Base-by-base conservation (phyloP, 148 eudicot genomes). In the Oxyria digyna region DNA sequence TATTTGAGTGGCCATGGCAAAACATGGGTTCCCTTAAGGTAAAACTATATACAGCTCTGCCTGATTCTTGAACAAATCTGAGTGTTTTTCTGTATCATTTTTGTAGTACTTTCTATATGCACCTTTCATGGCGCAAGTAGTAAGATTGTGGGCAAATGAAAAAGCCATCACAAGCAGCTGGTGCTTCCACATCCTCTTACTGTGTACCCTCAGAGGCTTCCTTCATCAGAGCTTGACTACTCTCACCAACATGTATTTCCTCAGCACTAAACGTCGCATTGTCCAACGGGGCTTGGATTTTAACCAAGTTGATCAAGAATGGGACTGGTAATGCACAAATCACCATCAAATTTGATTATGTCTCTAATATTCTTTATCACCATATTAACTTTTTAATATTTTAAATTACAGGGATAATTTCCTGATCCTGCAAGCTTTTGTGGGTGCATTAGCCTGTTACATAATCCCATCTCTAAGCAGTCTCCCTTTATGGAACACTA, bases 401-500 rank as follows among this genome's bases (percentile, higher is more conserved):
- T 87, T 80, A n/a, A 86, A 88, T 67, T 35, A 4, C 45, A 92
- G 98, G 98, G 96, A 92, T 65, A 87, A 86, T 77, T 89, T 86
- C 71, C 63, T 92, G 20, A 75, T 92, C 50, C 83, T 92, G 2
- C 89, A 89, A 81, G 85, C 84, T 48, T 37, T 84, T 2, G 78
- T 78, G 17, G 89, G 82, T 20, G 70, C 74, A 6, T 43, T 86
- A 32, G 75, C 72, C 33, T 73, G 67, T 8, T 79, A 80, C 77
- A 74, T 75, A 31, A 83, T 80, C 41, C 94, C 94, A 69, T 41
- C 32, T 3, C 38, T 78, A 55, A 67, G 74, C 8, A 57, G 73
- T 69, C 50, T 76, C 37, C 79, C 79, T 2, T 1, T 74, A n/a
- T 89, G 91, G 86, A 74, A 89, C 69, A 38, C 71, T 65, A 84